Conservation (phyloP, 2,329 filamentous ascomycete genomes). For the Colletotrichum abscissum region DNA sequence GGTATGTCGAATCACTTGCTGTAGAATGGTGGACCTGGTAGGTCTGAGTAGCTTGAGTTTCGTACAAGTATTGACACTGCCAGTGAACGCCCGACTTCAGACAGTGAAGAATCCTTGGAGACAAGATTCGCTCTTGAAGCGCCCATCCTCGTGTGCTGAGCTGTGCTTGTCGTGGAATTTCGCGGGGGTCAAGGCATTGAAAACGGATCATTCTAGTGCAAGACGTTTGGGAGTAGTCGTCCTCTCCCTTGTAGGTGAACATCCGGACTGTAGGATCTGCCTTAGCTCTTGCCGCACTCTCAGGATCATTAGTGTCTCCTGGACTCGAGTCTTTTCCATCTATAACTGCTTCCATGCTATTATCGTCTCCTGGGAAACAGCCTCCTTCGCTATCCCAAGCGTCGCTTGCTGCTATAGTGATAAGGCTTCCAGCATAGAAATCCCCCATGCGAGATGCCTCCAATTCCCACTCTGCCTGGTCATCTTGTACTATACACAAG, state of each 20-base stretch:
- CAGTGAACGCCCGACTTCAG: constrained; percentile 7
- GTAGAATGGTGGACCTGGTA: not conserved
- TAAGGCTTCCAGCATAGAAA: not conserved
- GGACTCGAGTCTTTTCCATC: too few relatives aligned
- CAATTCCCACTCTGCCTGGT: not conserved
- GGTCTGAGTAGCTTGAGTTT: not conserved
- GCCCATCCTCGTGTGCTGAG: constrained; percentile 8
- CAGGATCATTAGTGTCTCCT: not conserved
- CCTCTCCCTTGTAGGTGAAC: not conserved
- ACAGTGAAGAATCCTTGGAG: not conserved
- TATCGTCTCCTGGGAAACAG: not conserved
- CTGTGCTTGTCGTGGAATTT: not conserved
- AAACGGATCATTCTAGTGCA: not conserved
- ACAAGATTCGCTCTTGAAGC: constrained; percentile 3
- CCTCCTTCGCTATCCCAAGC: not conserved
- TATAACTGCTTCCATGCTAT: not conserved
- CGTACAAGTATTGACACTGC: not conserved
- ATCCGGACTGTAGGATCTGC: not conserved
- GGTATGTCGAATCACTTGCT: not conserved
- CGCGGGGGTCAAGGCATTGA: not conserved
- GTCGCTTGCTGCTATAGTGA: not conserved
- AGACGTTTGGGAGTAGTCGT: accelerated
- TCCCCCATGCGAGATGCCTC: constrained; percentile 9
- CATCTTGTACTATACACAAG: constrained; percentile 9
- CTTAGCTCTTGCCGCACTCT: not conserved